Evolutionary conservation across 495 filamentous ascomycete genomes (phyloP), one percentile per base, ranked within the genome.

Genomic region (Penicillium longicatenatum): DNA sequence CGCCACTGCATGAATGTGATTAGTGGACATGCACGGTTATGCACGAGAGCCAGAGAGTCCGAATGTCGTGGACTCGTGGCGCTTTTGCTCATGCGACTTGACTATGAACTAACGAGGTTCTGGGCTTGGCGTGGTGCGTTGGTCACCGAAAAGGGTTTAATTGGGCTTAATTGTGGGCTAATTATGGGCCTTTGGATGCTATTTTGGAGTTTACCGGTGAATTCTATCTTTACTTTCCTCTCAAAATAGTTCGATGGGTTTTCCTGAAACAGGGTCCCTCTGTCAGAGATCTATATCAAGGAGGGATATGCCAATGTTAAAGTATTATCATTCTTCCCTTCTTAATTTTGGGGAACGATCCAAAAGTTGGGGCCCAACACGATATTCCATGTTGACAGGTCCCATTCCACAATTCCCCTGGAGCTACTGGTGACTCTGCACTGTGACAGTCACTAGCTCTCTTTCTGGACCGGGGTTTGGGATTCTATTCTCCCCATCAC

Each of bases 141-240:
- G 52, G 26, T 21, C 41, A 46, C 37, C 33, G 16, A 39, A 39
- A 6, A 4, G 51, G 11, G 52, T 16, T 46, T 30, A 11, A 54
- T 41, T 56, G 51, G 55, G 58, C 22, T 47, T 19, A 42, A 63
- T 57, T 48, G 33, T 29, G 44, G 30, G 55, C 58, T 69, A 69
- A 69, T 69, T 69, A 59, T 61, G 59, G 63, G 51, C 21, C 52
- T 52, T 65, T 56, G 49, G 17, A 22, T 26, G 21, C 39, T 51
- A 51, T 41, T 60, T 52, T 31, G 24, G 41, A 20, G 6, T 46
- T 46, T 24, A 14, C 4, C 7, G 0, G 10, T 59, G 52, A 21
- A 52, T 54, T 64, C 67, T 70, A 70, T 65, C 67, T 65, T 64
- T 54, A 47, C 57, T 54, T 2, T 54, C 44, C 21, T 44, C 64